A percentile compares a stretch with the other conserved stretches of the same genome.
Conservation (phyloP, 208 protist species). For the Angomonas ambiguus region DNA sequence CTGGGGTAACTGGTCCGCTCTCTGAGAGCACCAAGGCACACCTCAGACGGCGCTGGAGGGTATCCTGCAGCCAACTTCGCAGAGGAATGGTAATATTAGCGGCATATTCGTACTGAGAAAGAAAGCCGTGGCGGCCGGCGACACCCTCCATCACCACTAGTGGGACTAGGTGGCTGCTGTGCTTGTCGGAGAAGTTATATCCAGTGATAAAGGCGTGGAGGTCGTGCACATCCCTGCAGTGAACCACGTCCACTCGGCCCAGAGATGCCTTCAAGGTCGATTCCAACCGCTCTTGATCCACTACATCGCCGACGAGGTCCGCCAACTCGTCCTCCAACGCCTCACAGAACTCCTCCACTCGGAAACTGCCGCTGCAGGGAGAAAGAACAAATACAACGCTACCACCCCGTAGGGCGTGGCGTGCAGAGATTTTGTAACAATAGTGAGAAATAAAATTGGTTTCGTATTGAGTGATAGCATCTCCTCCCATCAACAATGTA, state of each 20-base stretch:
- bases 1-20: conserved; percentile 7
- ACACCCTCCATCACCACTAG: conserved; percentile 51
- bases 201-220: conserved; percentile 17
- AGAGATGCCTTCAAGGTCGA: conserved; percentile 28
- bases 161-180: conserved; percentile 18
- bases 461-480: conserved; percentile 11
- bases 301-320: not conserved
- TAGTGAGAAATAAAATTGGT: conserved; percentile 16
- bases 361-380: conserved; percentile 22
- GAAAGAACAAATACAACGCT: conserved; percentile 39
- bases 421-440: conserved; percentile 33
- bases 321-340: not conserved
- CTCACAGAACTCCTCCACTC: not conserved
- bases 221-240: conserved; percentile 38
- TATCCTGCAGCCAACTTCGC: conserved; percentile 41
- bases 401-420: conserved; percentile 41
- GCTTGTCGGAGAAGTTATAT: conserved; percentile 1
- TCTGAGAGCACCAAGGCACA: conserved; percentile 66
- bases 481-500: conserved; percentile 24
- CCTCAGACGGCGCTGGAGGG: conserved; percentile 46
- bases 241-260: conserved; percentile 38
- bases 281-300: not conserved
- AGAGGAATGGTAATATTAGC: conserved; percentile 39
- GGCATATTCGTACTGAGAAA: conserved; percentile 55
- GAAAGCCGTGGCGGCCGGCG: conserved; percentile 28